These are phyloP conservation scores for Blepharisma undulans DNA, from an alignment of 169 alveolate species.

Conservation along the genomic window DNA sequence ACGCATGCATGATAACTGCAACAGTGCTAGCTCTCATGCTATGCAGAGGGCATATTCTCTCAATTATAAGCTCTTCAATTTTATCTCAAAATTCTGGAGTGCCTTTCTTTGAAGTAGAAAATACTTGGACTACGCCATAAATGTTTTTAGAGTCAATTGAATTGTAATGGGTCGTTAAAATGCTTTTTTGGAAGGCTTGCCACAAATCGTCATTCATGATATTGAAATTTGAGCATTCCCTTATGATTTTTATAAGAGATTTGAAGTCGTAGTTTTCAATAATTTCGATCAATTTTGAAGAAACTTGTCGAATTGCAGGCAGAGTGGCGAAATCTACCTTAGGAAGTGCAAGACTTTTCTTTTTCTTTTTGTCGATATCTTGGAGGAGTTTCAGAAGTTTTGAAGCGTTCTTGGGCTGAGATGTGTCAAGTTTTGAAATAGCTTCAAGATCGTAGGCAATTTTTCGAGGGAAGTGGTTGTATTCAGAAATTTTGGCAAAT, in stretches of 20 bases:
- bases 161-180: not conserved
- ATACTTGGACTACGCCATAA: not conserved
- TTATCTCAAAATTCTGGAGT: not conserved
- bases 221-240: not conserved
- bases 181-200: not conserved
- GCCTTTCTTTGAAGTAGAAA: not conserved
- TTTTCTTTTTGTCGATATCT: not conserved
- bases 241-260: not conserved
- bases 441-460: not conserved
- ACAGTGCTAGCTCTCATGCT: not conserved
- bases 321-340: not conserved
- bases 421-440: not conserved
- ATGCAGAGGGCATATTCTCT: not conserved
- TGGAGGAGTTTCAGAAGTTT: not conserved
- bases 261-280: not conserved
- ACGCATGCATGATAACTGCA: not conserved
- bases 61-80: not conserved
- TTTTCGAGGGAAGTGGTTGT: not conserved
- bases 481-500: not conserved
- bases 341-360: not conserved
- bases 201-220: not conserved
- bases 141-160: not conserved
- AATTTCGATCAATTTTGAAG: not conserved
- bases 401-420: not conserved
- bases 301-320: not conserved